A percentile compares a stretch with the other conserved stretches of the same genome.
Evolutionary conservation across 2,329 filamentous ascomycete genomes (phyloP).

Genomic region (Zasmidium citrigriseum): DNA sequence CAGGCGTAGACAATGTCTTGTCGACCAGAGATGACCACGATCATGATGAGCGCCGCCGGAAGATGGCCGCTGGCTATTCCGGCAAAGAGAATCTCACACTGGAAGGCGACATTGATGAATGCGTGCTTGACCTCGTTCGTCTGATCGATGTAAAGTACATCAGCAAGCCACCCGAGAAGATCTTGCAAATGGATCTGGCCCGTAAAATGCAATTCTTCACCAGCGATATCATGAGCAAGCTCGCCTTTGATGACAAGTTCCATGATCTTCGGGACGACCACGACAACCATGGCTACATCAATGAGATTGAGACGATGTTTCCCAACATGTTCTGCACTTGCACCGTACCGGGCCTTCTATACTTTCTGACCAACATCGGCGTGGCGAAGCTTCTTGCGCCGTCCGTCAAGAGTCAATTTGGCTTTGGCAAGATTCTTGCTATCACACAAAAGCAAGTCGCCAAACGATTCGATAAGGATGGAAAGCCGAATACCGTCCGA

Average conservation of each 20-base stretch:
- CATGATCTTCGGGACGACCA: slow-evolving; percentile 9
- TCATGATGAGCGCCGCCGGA: slow-evolving; percentile 5
- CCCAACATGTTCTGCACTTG: slow-evolving; percentile 3
- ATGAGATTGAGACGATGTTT: slow-evolving; percentile 12
- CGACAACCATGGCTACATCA: slow-evolving; percentile 9
- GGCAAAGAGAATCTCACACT: slow-evolving; percentile 13
- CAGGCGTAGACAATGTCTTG: slow-evolving; percentile 11
- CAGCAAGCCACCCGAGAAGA: not conserved
- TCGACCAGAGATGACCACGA: slow-evolving; percentile 8
- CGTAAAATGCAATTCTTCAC: slow-evolving; percentile 9
- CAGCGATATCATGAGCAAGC: slow-evolving; percentile 13
- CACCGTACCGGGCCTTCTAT: not conserved
- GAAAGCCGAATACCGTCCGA: slow-evolving; percentile 2
- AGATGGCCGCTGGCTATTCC: slow-evolving; percentile 11
- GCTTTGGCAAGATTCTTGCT: slow-evolving; percentile 7
- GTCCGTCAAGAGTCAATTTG: not conserved
- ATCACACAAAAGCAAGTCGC: slow-evolving; percentile 7
- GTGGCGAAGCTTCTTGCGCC: not conserved
- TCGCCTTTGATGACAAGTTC: slow-evolving; percentile 11
- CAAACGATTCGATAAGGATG: slow-evolving; percentile 7
- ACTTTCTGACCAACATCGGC: slow-evolving; percentile 1
- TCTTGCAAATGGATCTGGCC: slow-evolving; percentile 12
- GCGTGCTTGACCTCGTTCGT: slow-evolving; percentile 3
- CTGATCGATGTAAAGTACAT: slow-evolving; percentile 10
- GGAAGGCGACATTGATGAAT: slow-evolving; percentile 7